Conservation (phyloP, 345 rosid genomes). For the Dovyalis caffra region DNA sequence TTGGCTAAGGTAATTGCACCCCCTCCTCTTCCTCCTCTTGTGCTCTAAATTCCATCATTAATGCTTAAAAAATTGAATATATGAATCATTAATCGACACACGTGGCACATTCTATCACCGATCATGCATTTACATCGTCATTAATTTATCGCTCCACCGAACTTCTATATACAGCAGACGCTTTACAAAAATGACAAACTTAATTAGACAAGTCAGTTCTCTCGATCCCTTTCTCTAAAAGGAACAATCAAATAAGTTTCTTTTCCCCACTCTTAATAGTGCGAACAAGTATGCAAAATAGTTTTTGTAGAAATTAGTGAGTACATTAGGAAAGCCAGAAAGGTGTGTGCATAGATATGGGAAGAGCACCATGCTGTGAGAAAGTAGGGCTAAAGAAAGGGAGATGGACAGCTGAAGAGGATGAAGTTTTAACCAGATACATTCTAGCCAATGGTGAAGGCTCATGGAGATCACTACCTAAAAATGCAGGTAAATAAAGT, state of each 20-base stretch:
- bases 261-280: not conserved
- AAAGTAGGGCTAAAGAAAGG: constrained; percentile 81
- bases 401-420: constrained; percentile 88
- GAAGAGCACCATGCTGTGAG: constrained; percentile 89
- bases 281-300: too few relatives aligned
- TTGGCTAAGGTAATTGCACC: too few relatives aligned
- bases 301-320: not conserved
- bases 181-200: not conserved
- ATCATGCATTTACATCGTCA: not conserved
- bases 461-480: constrained; percentile 84
- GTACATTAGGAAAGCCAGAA: not conserved
- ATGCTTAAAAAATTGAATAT: not conserved
- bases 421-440: constrained; percentile 55
- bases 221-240: not conserved
- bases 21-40: too few relatives aligned
- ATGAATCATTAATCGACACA: not conserved
- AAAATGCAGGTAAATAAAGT: constrained; percentile 60
- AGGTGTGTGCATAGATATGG: constrained; percentile 52
- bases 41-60: too few relatives aligned
- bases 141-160: not conserved
- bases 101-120: constrained; percentile 17
- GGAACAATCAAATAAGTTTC: too few relatives aligned
- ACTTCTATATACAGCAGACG: not conserved
- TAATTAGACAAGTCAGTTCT: not conserved
- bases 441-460: constrained; percentile 78